Conservation (phyloP, 1,284 basidiomycete species). For the Cutaneotrichosporon sp. region DNA sequence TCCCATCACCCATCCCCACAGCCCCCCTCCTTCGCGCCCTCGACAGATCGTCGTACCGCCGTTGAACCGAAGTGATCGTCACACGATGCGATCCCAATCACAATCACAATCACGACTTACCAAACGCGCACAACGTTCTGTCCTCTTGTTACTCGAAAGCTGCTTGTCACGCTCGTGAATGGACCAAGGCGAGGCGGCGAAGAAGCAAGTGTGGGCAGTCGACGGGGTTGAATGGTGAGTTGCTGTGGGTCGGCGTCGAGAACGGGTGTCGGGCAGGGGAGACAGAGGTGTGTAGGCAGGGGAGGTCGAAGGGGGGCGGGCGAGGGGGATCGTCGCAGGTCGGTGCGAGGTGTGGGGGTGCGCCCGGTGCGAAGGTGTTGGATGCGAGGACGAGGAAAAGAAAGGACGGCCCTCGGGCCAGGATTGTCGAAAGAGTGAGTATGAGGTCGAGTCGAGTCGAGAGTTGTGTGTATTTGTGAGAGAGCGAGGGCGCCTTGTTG, state of each 20-base stretch:
- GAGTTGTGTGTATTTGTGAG: neutral
- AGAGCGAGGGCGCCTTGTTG: slow-evolving; percentile 4
- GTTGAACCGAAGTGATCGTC: too few relatives aligned
- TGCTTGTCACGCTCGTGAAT: neutral
- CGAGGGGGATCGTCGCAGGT: too few relatives aligned
- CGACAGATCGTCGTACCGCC: too few relatives aligned
- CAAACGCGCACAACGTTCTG: slow-evolving; percentile 11
- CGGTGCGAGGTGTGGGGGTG: too few relatives aligned
- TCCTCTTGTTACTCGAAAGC: slow-evolving; percentile 6
- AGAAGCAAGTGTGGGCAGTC: neutral
- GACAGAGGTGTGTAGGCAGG: neutral
- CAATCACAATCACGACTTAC: neutral
- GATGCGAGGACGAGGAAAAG: slow-evolving; percentile 1
- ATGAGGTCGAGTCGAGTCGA: neutral
- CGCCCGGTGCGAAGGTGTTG: too few relatives aligned
- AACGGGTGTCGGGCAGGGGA: neutral
- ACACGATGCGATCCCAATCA: neutral
- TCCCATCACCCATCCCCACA: neutral
- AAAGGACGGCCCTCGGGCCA: slow-evolving; percentile 11
- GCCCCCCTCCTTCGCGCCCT: neutral
- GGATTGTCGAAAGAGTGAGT: slow-evolving; percentile 9
- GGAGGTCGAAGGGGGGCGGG: neutral
- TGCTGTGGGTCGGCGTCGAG: slow-evolving; percentile 7
- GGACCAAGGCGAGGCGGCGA: neutral
- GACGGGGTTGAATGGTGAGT: neutral